Base-by-base conservation (phyloP, 352 stramenopile genomes). In the Globisporangium mamillatum region DNA sequence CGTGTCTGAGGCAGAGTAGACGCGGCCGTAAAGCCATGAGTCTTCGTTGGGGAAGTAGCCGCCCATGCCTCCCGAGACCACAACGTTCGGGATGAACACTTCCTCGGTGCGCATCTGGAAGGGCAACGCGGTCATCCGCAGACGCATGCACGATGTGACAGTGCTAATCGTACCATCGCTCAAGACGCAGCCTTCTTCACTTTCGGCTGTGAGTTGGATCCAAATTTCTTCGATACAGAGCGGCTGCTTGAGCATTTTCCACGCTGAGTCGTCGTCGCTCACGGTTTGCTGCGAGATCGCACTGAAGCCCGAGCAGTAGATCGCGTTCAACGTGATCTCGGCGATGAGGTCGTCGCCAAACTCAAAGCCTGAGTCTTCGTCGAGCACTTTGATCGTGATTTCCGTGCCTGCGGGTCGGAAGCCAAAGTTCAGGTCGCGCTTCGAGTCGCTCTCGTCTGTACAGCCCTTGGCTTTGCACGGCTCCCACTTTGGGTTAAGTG, bases 301-400 rank as follows among this genome's bases (percentile, higher is more conserved):
- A 1, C 81, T 81, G 60, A 92, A 93, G 0, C 73, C 74, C 4
- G 89, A 95, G 72, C 89, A 96, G 66, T 93, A 94, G 55, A 95
- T 94, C 18, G 87, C 76, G 54, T 93, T 81, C 14, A 94, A 63
- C 2, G 74, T 91, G 41, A 93, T 74, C 54, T 84, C 70, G 1
- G 78, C 82, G 53, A 96, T 85, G 10, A 96, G 69, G 68, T 98
- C 90, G 63, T 97, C 88, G 9, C 69, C 85, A 56, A 97, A 97
- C 68, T 97, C 91, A 2, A 98, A 75, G 12, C 92, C 92, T 55
- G 78, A 81, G 75, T 97, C 90, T 34, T 91, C 77, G 68, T 98
- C 89, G 61, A 77, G 82, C 14, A 96, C 77, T 18, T 77, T 60
- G 8, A 98, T 67, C 10, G 70, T 75, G 63, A 97, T 90, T 59